These are phyloP conservation scores for Flaveria trinervia DNA, from an alignment of 129 eudicot genomes.

Conservation along the genomic window DNA sequence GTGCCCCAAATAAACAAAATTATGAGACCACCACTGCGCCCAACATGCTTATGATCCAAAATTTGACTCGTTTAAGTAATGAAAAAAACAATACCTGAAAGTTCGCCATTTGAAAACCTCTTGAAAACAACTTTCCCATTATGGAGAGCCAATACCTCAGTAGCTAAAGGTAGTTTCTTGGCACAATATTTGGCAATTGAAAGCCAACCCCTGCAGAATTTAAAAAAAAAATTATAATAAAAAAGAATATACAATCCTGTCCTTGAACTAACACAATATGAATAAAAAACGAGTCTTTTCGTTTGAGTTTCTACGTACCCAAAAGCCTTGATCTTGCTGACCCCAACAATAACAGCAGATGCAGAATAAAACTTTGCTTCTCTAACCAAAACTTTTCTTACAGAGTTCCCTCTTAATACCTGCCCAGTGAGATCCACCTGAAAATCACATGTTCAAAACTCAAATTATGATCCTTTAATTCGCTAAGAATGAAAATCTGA, in stretches of 20 bases:
- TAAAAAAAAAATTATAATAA: not conserved
- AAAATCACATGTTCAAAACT: constrained; percentile 17
- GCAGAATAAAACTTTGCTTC: constrained; percentile 77
- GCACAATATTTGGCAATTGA: constrained; percentile 88
- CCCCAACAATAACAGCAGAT: constrained; percentile 72
- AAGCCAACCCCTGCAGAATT: constrained; percentile 57
- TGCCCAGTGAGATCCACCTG: constrained; percentile 72
- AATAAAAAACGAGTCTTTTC: not conserved
- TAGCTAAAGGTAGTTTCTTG: constrained; percentile 63
- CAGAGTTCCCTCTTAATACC: constrained; percentile 65
- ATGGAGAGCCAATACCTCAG: constrained; percentile 76
- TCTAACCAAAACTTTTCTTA: constrained; percentile 70
- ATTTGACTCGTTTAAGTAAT: constrained; percentile 12
- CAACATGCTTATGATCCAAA: constrained; percentile 13
- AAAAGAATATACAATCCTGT: not conserved
- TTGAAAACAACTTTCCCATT: constrained; percentile 81
- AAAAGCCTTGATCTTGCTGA: constrained; percentile 52
- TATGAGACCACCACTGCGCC: not conserved
- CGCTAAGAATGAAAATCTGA: not conserved
- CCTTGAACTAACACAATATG: not conserved
- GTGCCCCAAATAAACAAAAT: too few relatives aligned
- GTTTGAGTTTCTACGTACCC: constrained; percentile 45
- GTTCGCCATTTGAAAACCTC: constrained; percentile 53
- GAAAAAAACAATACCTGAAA: constrained; percentile 41
- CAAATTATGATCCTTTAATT: not conserved